Evolutionary conservation across 371 early-diverging fungal species (phyloP).

Genomic region (Zopfochytrium polystomum): DNA sequence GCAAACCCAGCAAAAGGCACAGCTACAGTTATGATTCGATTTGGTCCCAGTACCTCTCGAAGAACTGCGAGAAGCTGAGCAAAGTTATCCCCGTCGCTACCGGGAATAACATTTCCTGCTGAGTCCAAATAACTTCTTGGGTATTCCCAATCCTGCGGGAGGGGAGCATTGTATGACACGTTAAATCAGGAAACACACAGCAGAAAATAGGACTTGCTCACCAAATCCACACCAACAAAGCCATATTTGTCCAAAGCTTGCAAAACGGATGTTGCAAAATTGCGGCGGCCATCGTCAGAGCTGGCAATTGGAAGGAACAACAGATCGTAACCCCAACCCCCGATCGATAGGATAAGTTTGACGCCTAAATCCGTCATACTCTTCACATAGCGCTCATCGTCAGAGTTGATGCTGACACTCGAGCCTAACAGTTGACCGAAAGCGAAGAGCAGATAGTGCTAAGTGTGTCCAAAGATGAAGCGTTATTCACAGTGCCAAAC

Average conservation of each 20-base stretch:
- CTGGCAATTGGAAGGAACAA: constrained; percentile 8
- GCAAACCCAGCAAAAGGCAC: constrained; percentile 12
- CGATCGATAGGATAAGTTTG: constrained; percentile 13
- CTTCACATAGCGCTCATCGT: constrained; percentile 8
- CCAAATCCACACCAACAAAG: constrained; percentile 16
- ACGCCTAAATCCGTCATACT: not conserved
- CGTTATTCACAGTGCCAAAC: too few relatives aligned
- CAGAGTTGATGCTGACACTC: too few relatives aligned
- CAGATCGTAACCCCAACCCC: constrained; percentile 12
- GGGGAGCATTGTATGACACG: not conserved
- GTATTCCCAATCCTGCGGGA: constrained; percentile 18
- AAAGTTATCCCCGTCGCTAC: constrained; percentile 14
- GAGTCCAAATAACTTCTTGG: constrained; percentile 6
- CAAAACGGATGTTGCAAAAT: constrained; percentile 2
- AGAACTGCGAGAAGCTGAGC: not conserved
- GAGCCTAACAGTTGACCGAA: too few relatives aligned
- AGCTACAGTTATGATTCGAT: not conserved
- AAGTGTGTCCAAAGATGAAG: too few relatives aligned
- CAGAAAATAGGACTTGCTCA: not conserved
- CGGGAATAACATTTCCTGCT: constrained; percentile 15
- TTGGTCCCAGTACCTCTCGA: constrained; percentile 1
- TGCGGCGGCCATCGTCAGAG: not conserved
- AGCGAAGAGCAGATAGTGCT: too few relatives aligned
- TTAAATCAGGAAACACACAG: constrained; percentile 8
- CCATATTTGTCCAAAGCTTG: constrained; percentile 3